Evolutionary conservation across 148 eudicot genomes (phyloP).

Genomic region (Camellia lanceoleosa): DNA sequence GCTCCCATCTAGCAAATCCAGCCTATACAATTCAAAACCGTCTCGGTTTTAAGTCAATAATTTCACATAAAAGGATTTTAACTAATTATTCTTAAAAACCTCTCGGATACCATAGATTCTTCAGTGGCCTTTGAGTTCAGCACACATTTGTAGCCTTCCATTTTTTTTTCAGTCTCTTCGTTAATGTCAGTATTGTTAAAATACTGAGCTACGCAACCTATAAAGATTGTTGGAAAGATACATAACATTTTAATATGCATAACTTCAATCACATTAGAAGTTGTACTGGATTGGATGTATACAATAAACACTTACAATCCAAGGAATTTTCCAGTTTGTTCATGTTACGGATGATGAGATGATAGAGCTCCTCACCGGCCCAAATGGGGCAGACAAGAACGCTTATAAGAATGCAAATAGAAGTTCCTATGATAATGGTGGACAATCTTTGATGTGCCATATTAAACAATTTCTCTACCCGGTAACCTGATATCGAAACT

Average conservation of each 20-base stretch:
- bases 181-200: neutral
- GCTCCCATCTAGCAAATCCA: constrained; percentile 30
- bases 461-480: constrained; percentile 21
- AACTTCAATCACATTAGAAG: neutral
- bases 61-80: neutral
- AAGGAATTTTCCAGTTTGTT: constrained; percentile 24
- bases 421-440: constrained; percentile 27
- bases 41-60: neutral
- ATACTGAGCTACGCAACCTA: constrained; percentile 21
- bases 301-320: constrained; percentile 18
- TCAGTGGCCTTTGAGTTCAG: constrained; percentile 25
- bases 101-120: constrained; percentile 23
- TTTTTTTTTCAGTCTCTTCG: constrained; percentile 11
- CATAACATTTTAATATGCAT: neutral
- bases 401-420: constrained; percentile 18
- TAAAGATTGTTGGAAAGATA: neutral
- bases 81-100: neutral
- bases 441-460: constrained; percentile 24
- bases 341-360: constrained; percentile 20
- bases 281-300: neutral
- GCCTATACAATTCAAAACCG: constrained; percentile 8
- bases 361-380: constrained; percentile 31
- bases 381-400: constrained; percentile 25
- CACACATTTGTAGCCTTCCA: constrained; percentile 25
- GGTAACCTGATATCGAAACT: constrained; percentile 30